Base-by-base conservation (phyloP, 768 basidiomycete genomes). In the Plicaturopsis crispa region DNA sequence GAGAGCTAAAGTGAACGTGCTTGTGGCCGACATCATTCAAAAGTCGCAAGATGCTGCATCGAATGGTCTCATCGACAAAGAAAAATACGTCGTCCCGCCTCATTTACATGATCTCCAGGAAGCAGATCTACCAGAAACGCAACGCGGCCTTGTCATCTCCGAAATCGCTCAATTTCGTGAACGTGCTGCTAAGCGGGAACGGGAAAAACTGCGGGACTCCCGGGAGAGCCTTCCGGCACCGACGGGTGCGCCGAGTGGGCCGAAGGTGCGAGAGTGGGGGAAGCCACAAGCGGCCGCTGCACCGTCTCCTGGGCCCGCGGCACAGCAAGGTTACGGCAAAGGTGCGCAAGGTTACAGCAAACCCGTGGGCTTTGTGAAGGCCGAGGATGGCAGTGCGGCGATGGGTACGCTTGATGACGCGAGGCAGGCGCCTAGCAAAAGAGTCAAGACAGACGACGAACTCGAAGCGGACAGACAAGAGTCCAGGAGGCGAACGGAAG, bases 131-230 rank as follows among this genome's bases (percentile, higher is more conserved):
- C 94, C 96, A 17, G 96, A 99, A 64, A 88, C 88, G 0, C 78
- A 75, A 45, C 84, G 94, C 24, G 90, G 86, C 4, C 80, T 92
- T 38, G 92, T 98, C 44, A 87, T 97, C 45, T 89, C 87, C 21
- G 92, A 97, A 56, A 99, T 99, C 44, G 91, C 92, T 0, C 83
- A 90, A 49, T 99, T 99, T 61, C 78, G 96, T 42, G 92, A 97
- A 61, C 79, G 88, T 16, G 88, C 92, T 0, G 90, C 89, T 6
- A 93, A 92, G 61, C 68, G 85, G 24, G 91, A 93, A 53, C 75
- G 85, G 14, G 91, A 94, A 59, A 92, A 93, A 61, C 56, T 84
- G 61, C 75, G 82, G 28, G 90, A 92, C 56, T 80, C 79, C 4
- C 73, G 73, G 43, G 73, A 61, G 41, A 72, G 72, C 35, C 75